phyloP scores from a whole-genome alignment of 2,329 filamentous ascomycete species.

The Conoideocrella luteorostrata region DNA sequence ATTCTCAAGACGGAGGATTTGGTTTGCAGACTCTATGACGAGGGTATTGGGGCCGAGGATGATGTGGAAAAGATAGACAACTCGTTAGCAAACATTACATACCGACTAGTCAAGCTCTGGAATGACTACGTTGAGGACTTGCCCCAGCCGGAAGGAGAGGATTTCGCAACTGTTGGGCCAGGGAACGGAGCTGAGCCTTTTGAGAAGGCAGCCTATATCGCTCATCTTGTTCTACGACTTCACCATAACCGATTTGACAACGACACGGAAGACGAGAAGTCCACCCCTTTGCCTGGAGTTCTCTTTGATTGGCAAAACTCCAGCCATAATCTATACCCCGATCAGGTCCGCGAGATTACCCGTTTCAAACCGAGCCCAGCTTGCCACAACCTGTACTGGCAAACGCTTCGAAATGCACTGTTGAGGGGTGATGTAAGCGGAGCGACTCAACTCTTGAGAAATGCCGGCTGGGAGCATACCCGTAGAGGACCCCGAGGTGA shows the following conservation, averaged over 20 bases:
- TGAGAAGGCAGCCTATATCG: constrained; percentile 73
- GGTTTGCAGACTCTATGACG: constrained; percentile 58
- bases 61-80: constrained; percentile 50
- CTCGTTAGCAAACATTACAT: constrained; percentile 47
- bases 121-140: constrained; percentile 44
- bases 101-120: constrained; percentile 50
- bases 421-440: constrained; percentile 68
- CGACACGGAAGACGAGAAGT: constrained; percentile 31
- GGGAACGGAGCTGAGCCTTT: constrained; percentile 56
- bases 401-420: constrained; percentile 66
- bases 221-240: constrained; percentile 68
- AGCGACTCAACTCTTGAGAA: constrained; percentile 61
- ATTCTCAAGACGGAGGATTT: constrained; percentile 71
- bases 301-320: constrained; percentile 77
- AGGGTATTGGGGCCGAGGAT: constrained; percentile 50
- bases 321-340: constrained; percentile 65
- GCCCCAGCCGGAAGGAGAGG: constrained; percentile 43
- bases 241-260: constrained; percentile 56
- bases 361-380: constrained; percentile 65
- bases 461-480: constrained; percentile 73
- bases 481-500: constrained; percentile 60
- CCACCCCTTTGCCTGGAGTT: constrained; percentile 62
- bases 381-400: constrained; percentile 76
- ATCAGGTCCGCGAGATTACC: constrained; percentile 60
- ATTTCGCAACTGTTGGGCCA: constrained; percentile 58